These are phyloP conservation scores for Leptomonas pyrrhocoris DNA, from an alignment of 208 protist species.

Conservation along the genomic window DNA sequence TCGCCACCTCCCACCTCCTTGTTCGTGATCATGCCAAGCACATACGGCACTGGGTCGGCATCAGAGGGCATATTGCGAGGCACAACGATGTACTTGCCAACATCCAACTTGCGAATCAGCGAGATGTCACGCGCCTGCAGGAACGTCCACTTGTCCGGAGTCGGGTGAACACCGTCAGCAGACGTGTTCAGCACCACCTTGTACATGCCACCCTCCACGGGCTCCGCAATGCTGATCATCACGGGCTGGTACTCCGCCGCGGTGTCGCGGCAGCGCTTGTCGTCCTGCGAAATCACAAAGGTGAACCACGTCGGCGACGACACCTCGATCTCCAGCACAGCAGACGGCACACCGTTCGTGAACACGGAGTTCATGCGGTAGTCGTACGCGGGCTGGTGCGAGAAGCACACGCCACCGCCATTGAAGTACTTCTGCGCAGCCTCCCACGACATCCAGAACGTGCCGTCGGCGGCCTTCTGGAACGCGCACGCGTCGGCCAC, in stretches of 20 bases:
- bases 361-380: constrained; percentile 82
- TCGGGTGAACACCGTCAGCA: constrained; percentile 66
- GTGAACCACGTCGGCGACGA: constrained; percentile 45
- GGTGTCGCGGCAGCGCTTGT: constrained; percentile 71
- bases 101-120: constrained; percentile 79
- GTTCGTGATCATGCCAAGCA: constrained; percentile 61
- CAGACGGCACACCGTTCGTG: constrained; percentile 62
- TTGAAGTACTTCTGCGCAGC: constrained; percentile 76
- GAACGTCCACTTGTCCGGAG: constrained; percentile 67
- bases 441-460: constrained; percentile 78
- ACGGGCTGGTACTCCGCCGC: constrained; percentile 64
- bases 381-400: constrained; percentile 69
- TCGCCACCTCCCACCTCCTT: constrained; percentile 53
- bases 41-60: constrained; percentile 60
- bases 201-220: constrained; percentile 52
- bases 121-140: constrained; percentile 71
- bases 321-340: constrained; percentile 71
- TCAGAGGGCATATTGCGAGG: constrained; percentile 73
- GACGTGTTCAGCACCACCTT: constrained; percentile 80
- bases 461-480: constrained; percentile 46
- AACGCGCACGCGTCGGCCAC: constrained; percentile 51
- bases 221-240: constrained; percentile 82
- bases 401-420: constrained; percentile 79
- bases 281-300: constrained; percentile 74
- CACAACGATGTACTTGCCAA: constrained; percentile 75